Evolutionary conservation across 129 eudicot species (phyloP).

Genomic region (Saussurea involucrata): DNA sequence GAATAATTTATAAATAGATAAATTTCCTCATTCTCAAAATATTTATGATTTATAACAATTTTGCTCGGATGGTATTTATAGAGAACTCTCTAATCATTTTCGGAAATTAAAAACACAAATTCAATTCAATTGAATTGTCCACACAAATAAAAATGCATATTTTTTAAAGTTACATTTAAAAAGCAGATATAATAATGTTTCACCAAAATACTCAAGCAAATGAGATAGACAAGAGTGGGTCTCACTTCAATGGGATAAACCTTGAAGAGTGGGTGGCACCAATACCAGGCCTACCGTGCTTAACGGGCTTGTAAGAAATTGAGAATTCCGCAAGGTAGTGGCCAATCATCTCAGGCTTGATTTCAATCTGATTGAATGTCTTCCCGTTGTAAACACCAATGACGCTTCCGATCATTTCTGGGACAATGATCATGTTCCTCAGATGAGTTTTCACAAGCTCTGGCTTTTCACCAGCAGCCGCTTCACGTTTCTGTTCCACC

Average conservation of each 20-base stretch:
- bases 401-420: conserved; percentile 96
- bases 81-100: no score
- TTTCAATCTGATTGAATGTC: conserved; percentile 91
- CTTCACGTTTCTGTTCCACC: conserved; percentile 75
- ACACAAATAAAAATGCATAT: neutral
- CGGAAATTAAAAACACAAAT: neutral
- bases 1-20: neutral
- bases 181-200: no score
- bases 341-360: conserved; percentile 96
- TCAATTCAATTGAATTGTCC: no score
- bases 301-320: conserved; percentile 92
- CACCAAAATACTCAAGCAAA: no score
- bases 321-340: conserved; percentile 93
- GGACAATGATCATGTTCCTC: conserved; percentile 89
- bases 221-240: no score
- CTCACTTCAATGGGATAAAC: conserved; percentile 92
- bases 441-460: conserved; percentile 83
- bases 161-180: neutral
- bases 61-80: no score
- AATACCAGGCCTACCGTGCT: conserved; percentile 99
- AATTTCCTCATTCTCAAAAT: neutral
- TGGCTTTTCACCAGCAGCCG: conserved; percentile 95
- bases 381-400: conserved; percentile 94
- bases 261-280: conserved; percentile 99
- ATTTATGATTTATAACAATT: no score